Evolutionary conservation across 2,329 filamentous ascomycete genomes (phyloP).

Genomic region (Whalleya microplaca): DNA sequence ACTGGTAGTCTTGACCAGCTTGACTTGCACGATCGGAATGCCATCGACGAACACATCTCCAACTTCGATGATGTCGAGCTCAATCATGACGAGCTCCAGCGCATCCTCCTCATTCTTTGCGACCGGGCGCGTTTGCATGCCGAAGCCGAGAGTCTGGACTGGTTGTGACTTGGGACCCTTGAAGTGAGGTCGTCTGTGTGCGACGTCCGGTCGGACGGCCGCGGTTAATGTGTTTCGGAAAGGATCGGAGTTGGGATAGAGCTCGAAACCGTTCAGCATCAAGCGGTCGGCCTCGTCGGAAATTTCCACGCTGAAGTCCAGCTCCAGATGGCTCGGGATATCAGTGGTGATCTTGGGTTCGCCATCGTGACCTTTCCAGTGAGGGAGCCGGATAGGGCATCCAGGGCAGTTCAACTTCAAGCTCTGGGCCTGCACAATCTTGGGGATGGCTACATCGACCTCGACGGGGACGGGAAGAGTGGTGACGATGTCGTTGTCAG

Average conservation of each 20-base stretch:
- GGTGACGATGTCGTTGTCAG: slow-evolving; percentile 30
- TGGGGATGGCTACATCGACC: slow-evolving; percentile 16
- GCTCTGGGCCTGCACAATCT: slow-evolving; percentile 26
- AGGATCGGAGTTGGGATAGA: slow-evolving; percentile 59
- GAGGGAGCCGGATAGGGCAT: slow-evolving; percentile 30
- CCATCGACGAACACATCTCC: slow-evolving; percentile 57
- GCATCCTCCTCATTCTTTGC: slow-evolving; percentile 55
- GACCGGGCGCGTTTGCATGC: slow-evolving; percentile 46
- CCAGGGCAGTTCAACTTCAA: slow-evolving; percentile 37
- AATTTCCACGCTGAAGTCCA: slow-evolving; percentile 59
- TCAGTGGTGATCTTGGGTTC: slow-evolving; percentile 22
- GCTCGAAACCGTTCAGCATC: slow-evolving; percentile 61
- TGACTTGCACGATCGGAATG: slow-evolving; percentile 60
- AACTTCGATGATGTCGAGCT: slow-evolving; percentile 64
- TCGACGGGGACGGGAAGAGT: slow-evolving; percentile 36
- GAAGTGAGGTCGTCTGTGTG: slow-evolving; percentile 36
- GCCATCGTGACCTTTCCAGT: slow-evolving; percentile 8
- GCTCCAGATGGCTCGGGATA: slow-evolving; percentile 50
- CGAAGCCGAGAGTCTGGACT: slow-evolving; percentile 52
- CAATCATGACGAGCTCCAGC: slow-evolving; percentile 56
- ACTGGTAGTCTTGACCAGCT: slow-evolving; percentile 61
- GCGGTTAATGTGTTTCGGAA: slow-evolving; percentile 50
- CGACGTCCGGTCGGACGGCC: slow-evolving; percentile 45
- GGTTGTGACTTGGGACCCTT: slow-evolving; percentile 34
- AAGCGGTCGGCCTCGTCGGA: slow-evolving; percentile 49